These are phyloP conservation scores for Gastrolobium bilobum DNA, from an alignment of 306 rosid species.

Conservation along the genomic window DNA sequence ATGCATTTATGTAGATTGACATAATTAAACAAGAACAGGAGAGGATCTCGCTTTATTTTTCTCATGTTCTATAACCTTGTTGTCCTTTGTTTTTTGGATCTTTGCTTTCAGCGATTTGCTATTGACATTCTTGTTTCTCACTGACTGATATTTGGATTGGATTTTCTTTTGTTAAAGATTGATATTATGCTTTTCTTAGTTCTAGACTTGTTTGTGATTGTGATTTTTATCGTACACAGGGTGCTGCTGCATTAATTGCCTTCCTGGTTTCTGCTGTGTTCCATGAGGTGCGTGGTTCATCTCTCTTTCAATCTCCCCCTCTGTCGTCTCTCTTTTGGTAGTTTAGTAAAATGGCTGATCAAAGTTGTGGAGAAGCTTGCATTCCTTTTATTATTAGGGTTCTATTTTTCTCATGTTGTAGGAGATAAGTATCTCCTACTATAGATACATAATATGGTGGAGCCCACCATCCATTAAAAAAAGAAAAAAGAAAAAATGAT, in stretches of 20 bases:
- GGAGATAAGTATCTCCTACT: no score
- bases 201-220: constrained; percentile 29
- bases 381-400: background rate
- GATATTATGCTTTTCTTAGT: constrained; percentile 26
- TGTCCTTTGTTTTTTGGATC: constrained; percentile 37
- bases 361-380: background rate
- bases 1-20: constrained; percentile 34
- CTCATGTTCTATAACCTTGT: constrained; percentile 36
- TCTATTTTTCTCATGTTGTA: no score
- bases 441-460: no score
- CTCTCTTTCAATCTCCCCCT: constrained; percentile 7
- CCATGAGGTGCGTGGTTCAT: constrained; percentile 76
- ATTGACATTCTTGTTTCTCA: constrained; percentile 26
- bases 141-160: constrained; percentile 27
- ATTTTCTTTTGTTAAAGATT: background rate
- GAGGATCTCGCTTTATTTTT: constrained; percentile 13
- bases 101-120: background rate
- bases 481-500: no score
- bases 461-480: no score
- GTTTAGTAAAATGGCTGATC: background rate
- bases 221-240: constrained; percentile 60
- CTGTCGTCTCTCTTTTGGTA: constrained; percentile 9
- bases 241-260: constrained; percentile 66
- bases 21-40: constrained; percentile 9
- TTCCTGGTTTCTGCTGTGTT: constrained; percentile 91